Percentiles rank a stretch among this genome's conserved stretches.
Conservation (phyloP, 78 protist species). For the Isochrysis galbana region DNA sequence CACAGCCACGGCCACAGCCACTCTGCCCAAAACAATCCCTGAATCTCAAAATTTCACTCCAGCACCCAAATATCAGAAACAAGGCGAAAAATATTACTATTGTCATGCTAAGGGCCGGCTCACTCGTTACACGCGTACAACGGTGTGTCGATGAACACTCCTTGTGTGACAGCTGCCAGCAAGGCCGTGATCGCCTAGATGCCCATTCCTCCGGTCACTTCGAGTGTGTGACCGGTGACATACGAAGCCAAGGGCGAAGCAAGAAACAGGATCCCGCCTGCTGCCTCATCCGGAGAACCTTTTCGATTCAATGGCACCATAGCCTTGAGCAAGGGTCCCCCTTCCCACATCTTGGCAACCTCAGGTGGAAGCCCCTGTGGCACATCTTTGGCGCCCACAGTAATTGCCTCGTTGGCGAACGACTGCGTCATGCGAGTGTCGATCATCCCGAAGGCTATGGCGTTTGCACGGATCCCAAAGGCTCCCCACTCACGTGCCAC, state of each 20-base stretch:
- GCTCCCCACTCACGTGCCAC: slow-evolving; percentile 56
- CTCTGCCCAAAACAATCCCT: no score
- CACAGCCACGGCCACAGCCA: no score
- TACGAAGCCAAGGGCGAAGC: slow-evolving; percentile 43
- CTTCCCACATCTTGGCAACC: neutral
- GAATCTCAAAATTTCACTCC: no score
- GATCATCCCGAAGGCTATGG: neutral
- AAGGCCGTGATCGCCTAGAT: no score
- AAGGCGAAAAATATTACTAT: no score
- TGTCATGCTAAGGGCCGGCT: no score
- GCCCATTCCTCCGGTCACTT: slow-evolving; percentile 57
- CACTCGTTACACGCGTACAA: no score
- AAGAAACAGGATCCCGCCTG: slow-evolving; percentile 33
- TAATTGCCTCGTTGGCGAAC: neutral
- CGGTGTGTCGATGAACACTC: no score
- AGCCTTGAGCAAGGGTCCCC: neutral
- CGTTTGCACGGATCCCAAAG: slow-evolving; percentile 46
- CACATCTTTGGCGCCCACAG: neutral
- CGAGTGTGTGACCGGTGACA: slow-evolving; percentile 53
- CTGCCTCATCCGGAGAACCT: slow-evolving; percentile 49
- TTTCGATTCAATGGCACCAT: neutral
- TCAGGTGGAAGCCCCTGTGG: neutral
- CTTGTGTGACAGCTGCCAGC: no score
- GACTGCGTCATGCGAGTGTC: neutral
- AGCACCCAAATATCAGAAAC: no score